phyloP scores from a whole-genome alignment of 2,329 filamentous ascomycete genomes.

The Ilyonectria mors-panacis region DNA sequence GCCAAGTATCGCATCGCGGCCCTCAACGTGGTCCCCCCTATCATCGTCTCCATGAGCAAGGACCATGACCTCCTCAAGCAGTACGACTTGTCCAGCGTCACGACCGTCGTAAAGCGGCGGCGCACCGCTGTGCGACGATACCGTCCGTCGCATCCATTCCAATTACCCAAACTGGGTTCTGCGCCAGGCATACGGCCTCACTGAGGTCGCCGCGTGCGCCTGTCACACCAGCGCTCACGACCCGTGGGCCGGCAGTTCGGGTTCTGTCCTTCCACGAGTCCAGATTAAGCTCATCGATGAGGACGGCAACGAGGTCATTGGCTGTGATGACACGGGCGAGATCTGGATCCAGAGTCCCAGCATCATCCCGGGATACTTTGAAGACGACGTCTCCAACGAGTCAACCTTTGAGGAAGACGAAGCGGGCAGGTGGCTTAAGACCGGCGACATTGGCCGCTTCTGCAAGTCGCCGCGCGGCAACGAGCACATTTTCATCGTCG shows the following conservation, averaged over 20 bases:
- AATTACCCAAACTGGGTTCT: not conserved
- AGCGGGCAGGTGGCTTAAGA: slow-evolving; percentile 81
- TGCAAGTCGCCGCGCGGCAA: slow-evolving; percentile 72
- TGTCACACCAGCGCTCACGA: not conserved
- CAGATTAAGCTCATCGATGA: slow-evolving; percentile 74
- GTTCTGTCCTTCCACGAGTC: slow-evolving; percentile 73
- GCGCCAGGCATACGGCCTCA: not conserved
- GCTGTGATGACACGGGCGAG: slow-evolving; percentile 81
- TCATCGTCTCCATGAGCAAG: not conserved
- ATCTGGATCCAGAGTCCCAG: slow-evolving; percentile 82
- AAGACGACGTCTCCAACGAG: slow-evolving; percentile 84
- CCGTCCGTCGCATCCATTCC: not conserved
- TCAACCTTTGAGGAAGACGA: slow-evolving; percentile 80
- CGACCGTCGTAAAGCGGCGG: not conserved
- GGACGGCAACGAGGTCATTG: slow-evolving; percentile 77
- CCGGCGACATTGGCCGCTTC: slow-evolving; percentile 85
- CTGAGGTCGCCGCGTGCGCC: not conserved
- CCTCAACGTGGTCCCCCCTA: not conserved
- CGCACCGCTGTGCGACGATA: not conserved
- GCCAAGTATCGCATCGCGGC: not conserved
- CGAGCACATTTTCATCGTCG: slow-evolving; percentile 87
- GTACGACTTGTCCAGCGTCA: not conserved
- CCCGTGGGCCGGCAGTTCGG: slow-evolving; percentile 47
- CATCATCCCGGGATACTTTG: slow-evolving; percentile 84
- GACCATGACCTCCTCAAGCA: not conserved